Base-by-base conservation (phyloP, 345 rosid genomes). In the thale cress (Arabidopsis thaliana) region DNA sequence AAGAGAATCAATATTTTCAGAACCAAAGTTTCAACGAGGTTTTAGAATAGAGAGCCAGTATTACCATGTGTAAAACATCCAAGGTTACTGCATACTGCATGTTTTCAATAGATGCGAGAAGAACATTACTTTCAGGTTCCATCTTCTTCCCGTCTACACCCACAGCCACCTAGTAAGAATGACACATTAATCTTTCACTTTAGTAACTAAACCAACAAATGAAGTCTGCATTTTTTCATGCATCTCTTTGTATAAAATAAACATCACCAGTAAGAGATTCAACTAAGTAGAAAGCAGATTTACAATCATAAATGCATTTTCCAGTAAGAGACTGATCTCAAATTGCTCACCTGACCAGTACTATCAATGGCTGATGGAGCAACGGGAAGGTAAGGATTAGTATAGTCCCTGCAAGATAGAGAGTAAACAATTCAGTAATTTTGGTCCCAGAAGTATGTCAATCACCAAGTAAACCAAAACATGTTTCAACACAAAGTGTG, bases 61-160 rank as follows among this genome's bases (percentile, higher is more conserved):
- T 61, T 88, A 96, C 99, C 98, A 80, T 91, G 82, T 93, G 95
- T 49, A 96, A 73, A 58, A 89, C 97, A 80, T 96, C 98, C 86
- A 96, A 85, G 52, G 99, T 91, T 79, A 96, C 97, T 65, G 96
- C 97, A 83, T 96, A 93, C 75, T 93, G 99, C 99, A 96, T 96
- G 80, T 96, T 96, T 85, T 96, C 99, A 30, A 96, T 96, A 42
- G 99, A 96, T 78, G 99, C 99, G 9, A 89, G 99, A 78, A 93
- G 98, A 63, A 96, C 98, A 33, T 96, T 93, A 78, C 99, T 91
- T 85, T 96, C 99, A 46, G 98, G 95, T 77, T 96, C 99, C 72
- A 93, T 82, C 76, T 89, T 96, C 80, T 86, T 93, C 37, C 99
- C 99, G 83, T 96, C 99, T 72, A 87, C 60, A 73, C 97, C 96